Base-by-base conservation (phyloP, 805 yeast species). In the Wickerhamomyces pijperi region DNA sequence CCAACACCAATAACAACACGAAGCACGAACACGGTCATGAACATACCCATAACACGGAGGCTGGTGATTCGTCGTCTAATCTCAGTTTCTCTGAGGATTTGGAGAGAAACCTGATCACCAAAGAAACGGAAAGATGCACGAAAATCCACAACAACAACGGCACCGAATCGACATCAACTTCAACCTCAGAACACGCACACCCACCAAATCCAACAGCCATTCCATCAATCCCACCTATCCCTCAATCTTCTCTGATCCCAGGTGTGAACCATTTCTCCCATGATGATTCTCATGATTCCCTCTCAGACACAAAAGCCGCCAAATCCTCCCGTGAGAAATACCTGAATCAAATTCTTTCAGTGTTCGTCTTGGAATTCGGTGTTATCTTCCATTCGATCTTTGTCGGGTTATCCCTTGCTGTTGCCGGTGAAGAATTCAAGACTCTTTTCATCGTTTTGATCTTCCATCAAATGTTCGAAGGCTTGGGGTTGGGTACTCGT, bases 391-490 rank as follows among this genome's bases (percentile, higher is more conserved):
- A 84, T 59, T 85, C 94, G 3, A 73, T 85, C 3, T 82, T 85
- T 51, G 71, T 85, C 41, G 95, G 95, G 18, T 64, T 85, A 38
- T 70, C 92, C 0, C 64, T 84, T 35, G 82, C 92, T 2, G 82
- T 82, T n/a, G 66, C 90, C 4, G 92, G 88, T 36, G 80, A 74
- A 2, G 90, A 81, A 54, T 84, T 83, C 54, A 70, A 65, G 42
- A 71, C 83, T 5, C 63, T 84, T 36, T 83, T 80, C 57, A 70
- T 81, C 45, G 95, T 72, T 14, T 46, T 71, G 35, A 72, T 78
- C 6, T 76, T 75, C 67, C 87, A 85, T 56, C 95, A 84, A 59
- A 67, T 78, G 65, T 84, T 84, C 53, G 95, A 84, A 61, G 95
- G 94, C 37, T 66, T 85, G 36, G 95, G 94, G 42, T 64, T 85